A percentile compares a stretch with the other conserved stretches of the same genome.
Evolutionary conservation across 768 basidiomycete genomes (phyloP).

Genomic region (Suillus plorans): DNA sequence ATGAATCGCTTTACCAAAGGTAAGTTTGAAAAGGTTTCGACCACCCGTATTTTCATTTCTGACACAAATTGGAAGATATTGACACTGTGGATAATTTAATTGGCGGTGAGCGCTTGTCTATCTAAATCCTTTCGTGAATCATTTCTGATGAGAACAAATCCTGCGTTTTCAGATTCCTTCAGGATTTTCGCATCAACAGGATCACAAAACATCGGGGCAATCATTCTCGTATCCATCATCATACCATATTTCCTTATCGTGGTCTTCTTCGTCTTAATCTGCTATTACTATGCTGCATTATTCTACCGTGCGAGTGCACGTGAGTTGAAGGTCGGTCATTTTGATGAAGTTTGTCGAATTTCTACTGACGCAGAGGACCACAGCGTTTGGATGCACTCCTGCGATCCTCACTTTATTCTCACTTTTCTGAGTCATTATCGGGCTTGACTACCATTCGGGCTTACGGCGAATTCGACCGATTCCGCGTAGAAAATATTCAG

Average conservation of each 20-base stretch:
- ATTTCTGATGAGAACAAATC: neutral
- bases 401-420: neutral
- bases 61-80: constrained; percentile 45
- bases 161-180: constrained; percentile 50
- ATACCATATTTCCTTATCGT: constrained; percentile 86
- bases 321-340: constrained; percentile 68
- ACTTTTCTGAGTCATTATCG: constrained; percentile 70
- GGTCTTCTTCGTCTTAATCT: constrained; percentile 53
- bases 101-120: constrained; percentile 32
- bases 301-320: constrained; percentile 88
- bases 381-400: constrained; percentile 57
- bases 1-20: constrained; percentile 90
- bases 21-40: constrained; percentile 19
- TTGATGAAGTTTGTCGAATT: neutral
- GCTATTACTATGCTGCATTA: constrained; percentile 69
- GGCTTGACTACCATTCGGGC: constrained; percentile 88
- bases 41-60: neutral
- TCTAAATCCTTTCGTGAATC: constrained; percentile 3
- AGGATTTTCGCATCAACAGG: constrained; percentile 70
- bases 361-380: neutral
- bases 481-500: constrained; percentile 71
- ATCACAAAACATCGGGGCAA: constrained; percentile 67
- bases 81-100: constrained; percentile 79
- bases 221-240: constrained; percentile 75
- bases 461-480: constrained; percentile 78